Conservation (phyloP, 2,329 filamentous ascomycete genomes). For the Diaporthe amygdali region DNA sequence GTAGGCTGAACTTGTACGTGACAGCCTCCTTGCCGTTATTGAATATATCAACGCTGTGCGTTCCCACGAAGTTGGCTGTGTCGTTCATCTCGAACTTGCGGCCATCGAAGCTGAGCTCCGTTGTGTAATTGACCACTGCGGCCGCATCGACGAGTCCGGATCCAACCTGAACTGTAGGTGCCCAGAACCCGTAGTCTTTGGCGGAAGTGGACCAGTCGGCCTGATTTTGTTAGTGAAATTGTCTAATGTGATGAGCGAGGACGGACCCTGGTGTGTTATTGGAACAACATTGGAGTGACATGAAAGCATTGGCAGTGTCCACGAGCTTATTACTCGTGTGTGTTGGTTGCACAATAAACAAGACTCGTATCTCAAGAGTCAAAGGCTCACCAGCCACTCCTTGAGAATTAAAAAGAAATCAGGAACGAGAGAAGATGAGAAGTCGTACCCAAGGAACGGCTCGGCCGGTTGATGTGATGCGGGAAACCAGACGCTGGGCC, state of each 20-base stretch:
- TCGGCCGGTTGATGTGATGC: not conserved
- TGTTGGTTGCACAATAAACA: too few relatives aligned
- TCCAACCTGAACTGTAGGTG: constrained; percentile 50
- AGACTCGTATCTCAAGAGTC: too few relatives aligned
- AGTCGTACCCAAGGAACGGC: not conserved
- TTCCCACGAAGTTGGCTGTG: constrained; percentile 45
- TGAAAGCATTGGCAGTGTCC: constrained; percentile 12
- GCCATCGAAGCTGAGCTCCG: constrained; percentile 38
- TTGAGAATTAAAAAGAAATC: too few relatives aligned
- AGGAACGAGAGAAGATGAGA: too few relatives aligned
- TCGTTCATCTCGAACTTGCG: constrained; percentile 55
- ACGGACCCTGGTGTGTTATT: constrained; percentile 5
- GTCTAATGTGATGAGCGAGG: not conserved
- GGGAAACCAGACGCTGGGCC: not conserved
- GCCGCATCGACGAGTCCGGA: constrained; percentile 53
- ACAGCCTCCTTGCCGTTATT: constrained; percentile 19
- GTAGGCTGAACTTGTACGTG: constrained; percentile 17
- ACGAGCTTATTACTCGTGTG: too few relatives aligned
- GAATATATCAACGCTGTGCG: constrained; percentile 20
- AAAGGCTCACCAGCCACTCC: too few relatives aligned
- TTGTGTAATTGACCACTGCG: constrained; percentile 48
- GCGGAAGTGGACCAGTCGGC: not conserved
- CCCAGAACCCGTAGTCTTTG: constrained; percentile 28
- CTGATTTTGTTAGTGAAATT: not conserved
- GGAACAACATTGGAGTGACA: constrained; percentile 12